A percentile compares a stretch with the other conserved stretches of the same genome.
Conservation (phyloP, 1,139 yeast species). For the Yarrowia galli region DNA sequence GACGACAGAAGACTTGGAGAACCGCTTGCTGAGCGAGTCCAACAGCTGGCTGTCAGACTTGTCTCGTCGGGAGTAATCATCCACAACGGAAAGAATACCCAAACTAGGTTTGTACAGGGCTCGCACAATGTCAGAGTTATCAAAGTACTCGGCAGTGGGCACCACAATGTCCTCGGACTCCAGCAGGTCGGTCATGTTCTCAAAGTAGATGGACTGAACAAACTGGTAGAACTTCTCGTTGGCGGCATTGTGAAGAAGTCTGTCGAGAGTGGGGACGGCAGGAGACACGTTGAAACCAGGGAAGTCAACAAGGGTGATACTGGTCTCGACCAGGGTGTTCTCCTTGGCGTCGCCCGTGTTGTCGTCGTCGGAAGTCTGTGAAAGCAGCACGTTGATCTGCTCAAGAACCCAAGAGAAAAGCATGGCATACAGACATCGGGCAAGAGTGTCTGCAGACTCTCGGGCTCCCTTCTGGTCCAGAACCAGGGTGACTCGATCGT, state of each 20-base stretch:
- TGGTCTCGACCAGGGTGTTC: conserved; percentile 50
- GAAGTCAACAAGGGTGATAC: conserved; percentile 53
- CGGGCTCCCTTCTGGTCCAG: conserved; percentile 55
- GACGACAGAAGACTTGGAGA: conserved; percentile 49
- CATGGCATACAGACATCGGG: conserved; percentile 54
- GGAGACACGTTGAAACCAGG: conserved; percentile 54
- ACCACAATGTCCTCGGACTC: conserved; percentile 53
- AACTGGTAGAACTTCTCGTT: conserved; percentile 54
- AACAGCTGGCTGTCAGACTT: conserved; percentile 50
- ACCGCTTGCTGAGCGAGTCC: conserved; percentile 50
- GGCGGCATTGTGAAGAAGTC: conserved; percentile 54
- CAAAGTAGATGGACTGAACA: conserved; percentile 52
- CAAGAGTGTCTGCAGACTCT: conserved; percentile 55
- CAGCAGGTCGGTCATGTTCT: conserved; percentile 51
- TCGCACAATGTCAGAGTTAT: conserved; percentile 53
- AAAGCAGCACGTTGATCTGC: conserved; percentile 50
- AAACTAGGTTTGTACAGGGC: conserved; percentile 51
- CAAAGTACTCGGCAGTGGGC: conserved; percentile 52
- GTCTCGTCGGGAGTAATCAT: conserved; percentile 53
- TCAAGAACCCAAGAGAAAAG: conserved; percentile 55
- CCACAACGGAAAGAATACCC: conserved; percentile 53
- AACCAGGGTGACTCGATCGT: conserved; percentile 54
- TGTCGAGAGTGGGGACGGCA: conserved; percentile 52
- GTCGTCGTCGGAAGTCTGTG: conserved; percentile 43
- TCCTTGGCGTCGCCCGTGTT: conserved; percentile 41